Percentiles rank a stretch among this genome's conserved stretches.
phyloP scores from a whole-genome alignment of 1,284 basidiomycete species.

The Farysia itapuensis region DNA sequence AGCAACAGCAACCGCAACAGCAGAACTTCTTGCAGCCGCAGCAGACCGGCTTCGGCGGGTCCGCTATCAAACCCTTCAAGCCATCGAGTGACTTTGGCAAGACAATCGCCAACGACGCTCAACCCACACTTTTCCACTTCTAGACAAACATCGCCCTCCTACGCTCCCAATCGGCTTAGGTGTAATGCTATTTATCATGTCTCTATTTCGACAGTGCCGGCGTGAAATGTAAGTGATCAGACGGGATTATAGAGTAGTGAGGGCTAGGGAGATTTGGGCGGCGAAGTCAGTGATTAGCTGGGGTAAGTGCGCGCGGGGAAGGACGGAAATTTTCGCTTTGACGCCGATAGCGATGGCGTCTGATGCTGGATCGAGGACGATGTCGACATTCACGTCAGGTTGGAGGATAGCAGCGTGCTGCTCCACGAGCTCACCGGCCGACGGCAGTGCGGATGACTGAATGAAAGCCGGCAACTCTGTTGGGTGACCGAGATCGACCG shows the following conservation, averaged over 20 bases:
- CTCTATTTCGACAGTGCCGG: too few species aligned
- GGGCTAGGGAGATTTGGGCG: background rate
- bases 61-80: slow-evolving; percentile 53
- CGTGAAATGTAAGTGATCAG: too few species aligned
- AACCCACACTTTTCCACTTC: slow-evolving; percentile 24
- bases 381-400: slow-evolving; percentile 22
- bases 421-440: too few species aligned
- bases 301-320: background rate
- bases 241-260: too few species aligned
- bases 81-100: slow-evolving; percentile 50
- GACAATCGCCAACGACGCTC: slow-evolving; percentile 6
- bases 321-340: slow-evolving; percentile 5
- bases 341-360: slow-evolving; percentile 8
- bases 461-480: slow-evolving; percentile 1
- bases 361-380: slow-evolving; percentile 2
- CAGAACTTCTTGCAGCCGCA: slow-evolving; percentile 21
- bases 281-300: background rate
- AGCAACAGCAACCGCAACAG: background rate
- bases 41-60: slow-evolving; percentile 41
- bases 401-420: slow-evolving; percentile 7
- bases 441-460: background rate
- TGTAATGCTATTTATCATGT: too few species aligned
- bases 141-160: background rate
- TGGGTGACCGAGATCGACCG: slow-evolving; percentile 16
- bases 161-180: too few species aligned